phyloP scores from a whole-genome alignment of 192 early-diverging fungal species.

The Umbelopsis sp. region DNA sequence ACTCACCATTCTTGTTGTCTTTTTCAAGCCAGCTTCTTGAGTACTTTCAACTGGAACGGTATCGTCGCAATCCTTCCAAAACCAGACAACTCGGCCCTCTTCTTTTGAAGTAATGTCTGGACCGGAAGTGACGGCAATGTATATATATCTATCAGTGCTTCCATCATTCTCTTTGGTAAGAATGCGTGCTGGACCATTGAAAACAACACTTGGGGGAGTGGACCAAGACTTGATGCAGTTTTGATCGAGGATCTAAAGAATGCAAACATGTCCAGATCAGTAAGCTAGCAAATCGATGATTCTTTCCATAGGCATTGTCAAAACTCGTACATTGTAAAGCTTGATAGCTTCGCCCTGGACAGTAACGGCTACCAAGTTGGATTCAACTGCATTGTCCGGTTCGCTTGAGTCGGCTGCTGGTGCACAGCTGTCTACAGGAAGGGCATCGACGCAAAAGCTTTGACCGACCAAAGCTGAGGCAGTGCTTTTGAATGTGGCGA shows the following conservation, averaged over 20 bases:
- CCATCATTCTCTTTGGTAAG: constrained; percentile 24
- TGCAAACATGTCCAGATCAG: background rate
- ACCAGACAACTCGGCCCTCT: constrained; percentile 51
- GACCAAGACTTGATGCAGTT: constrained; percentile 55
- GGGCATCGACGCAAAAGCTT: constrained; percentile 27
- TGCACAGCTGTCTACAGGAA: constrained; percentile 28
- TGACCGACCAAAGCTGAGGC: constrained; percentile 31
- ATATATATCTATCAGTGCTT: constrained; percentile 40
- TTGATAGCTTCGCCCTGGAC: constrained; percentile 56
- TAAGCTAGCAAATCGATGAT: background rate
- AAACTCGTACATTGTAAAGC: constrained; percentile 51
- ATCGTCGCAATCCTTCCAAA: constrained; percentile 47
- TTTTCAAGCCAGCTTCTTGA: constrained; percentile 29
- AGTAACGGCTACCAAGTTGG: constrained; percentile 46
- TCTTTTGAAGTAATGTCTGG: constrained; percentile 50
- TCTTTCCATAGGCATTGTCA: background rate
- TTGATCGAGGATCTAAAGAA: constrained; percentile 49
- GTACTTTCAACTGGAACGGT: background rate
- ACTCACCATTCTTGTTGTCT: constrained; percentile 37
- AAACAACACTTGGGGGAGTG: constrained; percentile 50
- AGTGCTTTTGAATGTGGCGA: constrained; percentile 47
- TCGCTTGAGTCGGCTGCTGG: constrained; percentile 26
- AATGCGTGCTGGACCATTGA: constrained; percentile 47
- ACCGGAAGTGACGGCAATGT: constrained; percentile 51
- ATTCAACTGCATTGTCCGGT: constrained; percentile 9